These are phyloP conservation scores for Eimeria falciformis DNA, from an alignment of 169 alveolate species.

Conservation along the genomic window DNA sequence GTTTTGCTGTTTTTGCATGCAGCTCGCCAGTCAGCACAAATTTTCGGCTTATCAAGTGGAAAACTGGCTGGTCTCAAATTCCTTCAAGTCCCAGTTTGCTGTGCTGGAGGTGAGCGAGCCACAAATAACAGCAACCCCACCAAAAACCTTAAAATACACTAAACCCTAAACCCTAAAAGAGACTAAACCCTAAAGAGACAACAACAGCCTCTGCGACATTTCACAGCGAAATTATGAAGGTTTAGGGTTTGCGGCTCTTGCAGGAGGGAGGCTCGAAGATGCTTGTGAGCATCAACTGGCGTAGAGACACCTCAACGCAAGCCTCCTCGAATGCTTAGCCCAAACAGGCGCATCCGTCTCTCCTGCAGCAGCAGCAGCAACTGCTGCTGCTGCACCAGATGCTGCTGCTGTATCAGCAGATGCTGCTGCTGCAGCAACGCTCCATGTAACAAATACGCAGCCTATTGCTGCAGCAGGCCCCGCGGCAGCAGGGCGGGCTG, in stretches of 20 bases:
- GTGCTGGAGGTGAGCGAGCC: conserved; percentile 56
- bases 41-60: conserved; percentile 69
- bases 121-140: no score
- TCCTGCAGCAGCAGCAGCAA: conserved; percentile 4
- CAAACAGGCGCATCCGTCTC: neutral
- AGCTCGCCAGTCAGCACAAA: conserved; percentile 70
- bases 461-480: conserved; percentile 3
- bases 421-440: conserved; percentile 16
- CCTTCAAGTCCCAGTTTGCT: conserved; percentile 62
- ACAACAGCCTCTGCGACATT: neutral
- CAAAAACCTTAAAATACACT: neutral
- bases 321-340: conserved; percentile 1
- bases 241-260: conserved; percentile 8
- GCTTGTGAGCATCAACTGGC: conserved; percentile 47
- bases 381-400: conserved; percentile 24
- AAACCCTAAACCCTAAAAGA: conserved; percentile 16
- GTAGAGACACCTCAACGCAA: conserved; percentile 2
- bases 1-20: neutral
- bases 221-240: neutral
- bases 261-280: conserved; percentile 27
- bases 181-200: neutral
- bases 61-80: conserved; percentile 62
- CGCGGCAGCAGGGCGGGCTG: neutral
- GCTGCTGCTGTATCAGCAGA: neutral
- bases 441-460: neutral